Evolutionary conservation across 2,329 filamentous ascomycete genomes (phyloP), one percentile per base, ranked within the genome.

Genomic region (Epichloe baconii): DNA sequence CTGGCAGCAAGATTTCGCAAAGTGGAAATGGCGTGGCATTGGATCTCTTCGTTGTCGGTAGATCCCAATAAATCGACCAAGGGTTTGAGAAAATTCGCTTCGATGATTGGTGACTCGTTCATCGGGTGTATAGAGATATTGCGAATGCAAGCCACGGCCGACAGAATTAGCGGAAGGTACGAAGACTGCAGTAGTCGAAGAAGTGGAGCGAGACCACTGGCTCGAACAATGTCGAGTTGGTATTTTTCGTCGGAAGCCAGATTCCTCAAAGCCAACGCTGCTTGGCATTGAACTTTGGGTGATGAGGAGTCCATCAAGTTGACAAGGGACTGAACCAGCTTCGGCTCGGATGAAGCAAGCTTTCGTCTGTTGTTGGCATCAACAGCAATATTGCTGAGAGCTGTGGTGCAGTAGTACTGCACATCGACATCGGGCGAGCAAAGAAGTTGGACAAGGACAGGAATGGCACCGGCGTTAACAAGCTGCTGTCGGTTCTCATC

Each of bases 371-470:
- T 97, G 62, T 82, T 85, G 44, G 85, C 78, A 65, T 98, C 93
- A 50, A 98, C 93, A 6, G 93, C 93, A 60, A 98, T 98, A 68
- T 98, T 98, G 76, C 91, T 97, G 53, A 98, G 79, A 12, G 93
- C 93, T 4, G 93, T 98, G 17, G 93, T 98, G 73, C 93, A 98
- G 71, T 98, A 98, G 71, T 98, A 98, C 71, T 98, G 93, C 35
- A 98, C 93, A 64, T 98, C 93, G 58, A 96, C 90, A 63, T 98
- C 93, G 53, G 85, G 74, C 26, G 93, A 97, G 8, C 88, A 89
- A 44, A 98, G 82, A 23, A 98, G 82, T 64, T 96, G 89, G 41
- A 98, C 93, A 26, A 98, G 82, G 8, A 98, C 91, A 5, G 93
- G 93, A 57, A 98, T 96, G n/a, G 93, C 93, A 56, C 91, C 91